phyloP scores from a whole-genome alignment of 345 rosid genomes.

The Alliaria petiolata region DNA sequence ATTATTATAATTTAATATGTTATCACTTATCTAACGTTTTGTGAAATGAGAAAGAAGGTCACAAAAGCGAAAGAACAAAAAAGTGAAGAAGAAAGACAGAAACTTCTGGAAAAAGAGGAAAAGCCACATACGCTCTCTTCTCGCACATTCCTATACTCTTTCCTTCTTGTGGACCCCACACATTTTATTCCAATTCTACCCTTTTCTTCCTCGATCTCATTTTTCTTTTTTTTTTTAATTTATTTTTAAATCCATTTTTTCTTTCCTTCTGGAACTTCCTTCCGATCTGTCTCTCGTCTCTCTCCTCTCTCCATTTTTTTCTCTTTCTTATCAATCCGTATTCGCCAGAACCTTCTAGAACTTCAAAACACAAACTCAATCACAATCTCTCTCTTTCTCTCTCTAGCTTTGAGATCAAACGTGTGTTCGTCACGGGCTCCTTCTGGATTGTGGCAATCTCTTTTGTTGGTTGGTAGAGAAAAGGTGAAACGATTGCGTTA shows the following conservation, averaged over 20 bases:
- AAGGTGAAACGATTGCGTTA: not conserved
- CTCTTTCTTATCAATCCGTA: conserved; percentile 41
- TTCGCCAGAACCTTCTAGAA: conserved; percentile 82
- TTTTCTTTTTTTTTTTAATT: not conserved
- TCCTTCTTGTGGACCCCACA: conserved; percentile 28
- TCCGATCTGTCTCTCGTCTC: conserved; percentile 27
- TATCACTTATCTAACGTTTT: conserved; percentile 6
- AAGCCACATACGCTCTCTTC: conserved; percentile 28
- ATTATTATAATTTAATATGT: conserved; percentile 13
- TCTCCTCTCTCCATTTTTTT: not conserved
- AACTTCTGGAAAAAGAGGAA: conserved; percentile 52
- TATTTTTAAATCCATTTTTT: not conserved
- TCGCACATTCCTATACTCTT: conserved; percentile 34
- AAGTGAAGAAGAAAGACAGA: not conserved
- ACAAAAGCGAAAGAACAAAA: not conserved
- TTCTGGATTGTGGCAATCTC: conserved; percentile 5
- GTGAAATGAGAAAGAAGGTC: not conserved
- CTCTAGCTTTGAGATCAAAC: conserved; percentile 8
- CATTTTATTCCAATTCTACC: conserved; percentile 14
- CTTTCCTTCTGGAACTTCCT: conserved; percentile 42
- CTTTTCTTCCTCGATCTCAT: not conserved
- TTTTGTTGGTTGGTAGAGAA: conserved; percentile 12
- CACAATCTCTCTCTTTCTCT: conserved; percentile 7
- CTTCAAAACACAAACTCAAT: not conserved
- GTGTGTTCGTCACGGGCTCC: conserved; percentile 16